Base-by-base conservation (phyloP, 805 yeast genomes). In the Danielia oregonensis region DNA sequence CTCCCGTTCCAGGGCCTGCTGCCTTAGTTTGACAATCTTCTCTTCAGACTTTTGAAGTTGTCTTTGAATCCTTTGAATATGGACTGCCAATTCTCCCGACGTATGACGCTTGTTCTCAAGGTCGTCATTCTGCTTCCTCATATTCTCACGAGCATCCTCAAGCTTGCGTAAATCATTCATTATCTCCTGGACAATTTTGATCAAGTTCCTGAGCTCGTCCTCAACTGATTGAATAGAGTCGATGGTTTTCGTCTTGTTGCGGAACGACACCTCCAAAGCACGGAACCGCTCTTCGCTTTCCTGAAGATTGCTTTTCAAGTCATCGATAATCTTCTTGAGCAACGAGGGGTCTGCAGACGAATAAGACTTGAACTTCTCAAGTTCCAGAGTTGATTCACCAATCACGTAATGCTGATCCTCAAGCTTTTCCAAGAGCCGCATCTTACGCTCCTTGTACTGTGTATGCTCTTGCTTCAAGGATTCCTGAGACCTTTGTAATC, bases 401-500 rank as follows among this genome's bases (percentile, higher is more conserved):
- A 78, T 61, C 27, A 78, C 57, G 36, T 74, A 78, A 37, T 74
- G 77, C 36, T 73, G 71, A 40, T 78, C 79, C 44, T 84, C 86
- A 6, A 82, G 55, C 36, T 76, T 73, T 30, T 74, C 73, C 12
- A 79, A 67, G 35, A 82, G 54, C 26, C 72, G 58, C n/a, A 65
- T 59, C 53, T 85, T 86, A 32, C 79, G 79, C 12, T 68, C 59
- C 56, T 78, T 82, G 57, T 85, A 85, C 29, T 68, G 72, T 16
- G 70, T 65, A 51, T 82, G 86, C 43, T 82, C 87, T 9, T 61
- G 49, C 0, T 82, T 72, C 30, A 84, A 60, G 9, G 67, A 55
- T 49, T 84, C 86, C 52, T 86, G 93, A 2, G 72, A 56, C 30
- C 65, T 70, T 41, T 80, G 82, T 39, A 84, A 63, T 42, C 68